Conservation (phyloP, 345 rosid genomes). For the Eucalyptus virginea region DNA sequence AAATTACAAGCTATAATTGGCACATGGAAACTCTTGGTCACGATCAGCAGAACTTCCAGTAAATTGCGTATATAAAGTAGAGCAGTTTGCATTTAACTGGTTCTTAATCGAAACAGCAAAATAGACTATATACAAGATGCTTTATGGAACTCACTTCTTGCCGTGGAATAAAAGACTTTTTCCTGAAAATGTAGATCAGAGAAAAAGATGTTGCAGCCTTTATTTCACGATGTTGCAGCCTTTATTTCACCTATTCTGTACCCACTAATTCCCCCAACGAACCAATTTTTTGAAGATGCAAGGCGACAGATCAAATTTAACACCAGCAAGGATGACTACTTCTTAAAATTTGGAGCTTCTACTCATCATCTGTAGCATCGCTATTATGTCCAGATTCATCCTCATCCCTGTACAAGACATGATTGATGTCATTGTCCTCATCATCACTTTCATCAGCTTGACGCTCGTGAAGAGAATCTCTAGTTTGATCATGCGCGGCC, state of each 20-base stretch:
- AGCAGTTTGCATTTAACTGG: not conserved
- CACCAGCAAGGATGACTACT: too few relatives aligned
- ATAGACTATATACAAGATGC: not conserved
- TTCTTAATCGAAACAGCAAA: not conserved
- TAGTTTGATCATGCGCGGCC: too few relatives aligned
- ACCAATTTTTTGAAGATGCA: too few relatives aligned
- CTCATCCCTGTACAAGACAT: too few relatives aligned
- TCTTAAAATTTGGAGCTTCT: too few relatives aligned
- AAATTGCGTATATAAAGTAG: not conserved
- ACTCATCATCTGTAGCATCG: too few relatives aligned
- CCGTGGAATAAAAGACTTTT: not conserved
- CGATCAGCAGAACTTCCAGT: not conserved
- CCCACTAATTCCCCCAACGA: not conserved
- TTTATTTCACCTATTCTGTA: not conserved
- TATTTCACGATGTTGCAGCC: too few relatives aligned
- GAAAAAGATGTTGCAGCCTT: not conserved
- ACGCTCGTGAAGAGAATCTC: too few relatives aligned
- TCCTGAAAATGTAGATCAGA: not conserved
- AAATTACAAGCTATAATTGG: not conserved
- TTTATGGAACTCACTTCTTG: not conserved
- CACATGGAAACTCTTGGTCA: not conserved
- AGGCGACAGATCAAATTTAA: too few relatives aligned
- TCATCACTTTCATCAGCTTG: too few relatives aligned
- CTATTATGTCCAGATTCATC: too few relatives aligned
- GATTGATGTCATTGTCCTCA: too few relatives aligned